These are phyloP conservation scores for Penicillium sp. DNA, from an alignment of 2,329 filamentous ascomycete species.

Conservation along the genomic window DNA sequence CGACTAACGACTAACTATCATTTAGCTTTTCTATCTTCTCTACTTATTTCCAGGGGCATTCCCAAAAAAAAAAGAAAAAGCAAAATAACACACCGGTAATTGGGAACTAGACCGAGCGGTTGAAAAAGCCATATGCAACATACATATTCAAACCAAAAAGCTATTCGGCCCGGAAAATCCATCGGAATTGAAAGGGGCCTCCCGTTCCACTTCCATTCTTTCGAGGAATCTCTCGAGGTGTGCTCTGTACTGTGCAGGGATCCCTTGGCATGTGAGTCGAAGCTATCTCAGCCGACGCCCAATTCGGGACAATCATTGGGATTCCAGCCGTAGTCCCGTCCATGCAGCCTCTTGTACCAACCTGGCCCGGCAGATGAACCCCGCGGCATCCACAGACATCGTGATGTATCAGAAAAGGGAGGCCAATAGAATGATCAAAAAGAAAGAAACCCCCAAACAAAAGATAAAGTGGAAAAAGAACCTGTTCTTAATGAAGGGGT, in stretches of 20 bases:
- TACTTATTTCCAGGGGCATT: neutral
- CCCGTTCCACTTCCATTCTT: conserved; percentile 9
- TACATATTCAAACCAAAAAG: neutral
- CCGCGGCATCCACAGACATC: neutral
- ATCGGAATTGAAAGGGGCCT: conserved; percentile 6
- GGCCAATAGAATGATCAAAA: neutral
- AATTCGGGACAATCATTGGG: conserved; percentile 20
- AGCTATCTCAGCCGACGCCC: conserved; percentile 22
- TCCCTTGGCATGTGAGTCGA: conserved; percentile 24
- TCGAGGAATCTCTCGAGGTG: neutral
- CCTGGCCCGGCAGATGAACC: neutral
- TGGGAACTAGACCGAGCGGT: neutral
- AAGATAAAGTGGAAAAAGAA: conserved; percentile 3
- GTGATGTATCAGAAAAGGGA: neutral
- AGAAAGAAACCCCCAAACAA: neutral
- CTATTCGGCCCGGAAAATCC: neutral
- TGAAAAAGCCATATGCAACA: neutral
- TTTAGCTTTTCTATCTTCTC: neutral
- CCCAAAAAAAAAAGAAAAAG: neutral
- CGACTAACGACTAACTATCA: neutral
- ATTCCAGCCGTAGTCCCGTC: conserved; percentile 17
- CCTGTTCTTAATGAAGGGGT: neutral
- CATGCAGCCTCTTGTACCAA: conserved; percentile 3
- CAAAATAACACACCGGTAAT: conserved; percentile 2
- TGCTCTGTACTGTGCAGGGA: conserved; percentile 7